Evolutionary conservation across 768 basidiomycete genomes (phyloP).

Genomic region (Porpolomopsis calyptriformis): DNA sequence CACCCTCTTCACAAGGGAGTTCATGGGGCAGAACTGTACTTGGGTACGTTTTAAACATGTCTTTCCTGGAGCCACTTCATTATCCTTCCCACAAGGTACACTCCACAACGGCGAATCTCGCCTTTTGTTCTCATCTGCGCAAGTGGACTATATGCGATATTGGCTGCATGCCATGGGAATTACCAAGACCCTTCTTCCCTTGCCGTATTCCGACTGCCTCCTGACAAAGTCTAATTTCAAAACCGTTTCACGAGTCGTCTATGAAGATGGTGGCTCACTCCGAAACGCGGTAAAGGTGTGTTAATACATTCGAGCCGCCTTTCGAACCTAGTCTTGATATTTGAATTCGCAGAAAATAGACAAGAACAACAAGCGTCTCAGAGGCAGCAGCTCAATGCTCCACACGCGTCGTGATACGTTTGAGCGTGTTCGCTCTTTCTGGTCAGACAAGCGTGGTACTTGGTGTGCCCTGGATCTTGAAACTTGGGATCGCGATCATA

Average conservation of each 20-base stretch:
- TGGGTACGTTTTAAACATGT: constrained; percentile 34
- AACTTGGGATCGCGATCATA: constrained; percentile 71
- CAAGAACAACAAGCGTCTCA: constrained; percentile 72
- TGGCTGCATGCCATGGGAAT: constrained; percentile 70
- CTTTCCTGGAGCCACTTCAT: background rate
- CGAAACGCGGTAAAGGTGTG: constrained; percentile 50
- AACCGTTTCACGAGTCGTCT: constrained; percentile 47
- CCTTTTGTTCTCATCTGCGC: constrained; percentile 72
- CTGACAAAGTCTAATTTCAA: constrained; percentile 49
- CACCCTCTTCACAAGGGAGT: constrained; percentile 61
- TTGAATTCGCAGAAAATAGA: constrained; percentile 44
- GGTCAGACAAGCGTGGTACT: constrained; percentile 50
- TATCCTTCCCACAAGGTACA: constrained; percentile 34
- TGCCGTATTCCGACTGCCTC: constrained; percentile 73
- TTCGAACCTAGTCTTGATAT: background rate
- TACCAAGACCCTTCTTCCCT: constrained; percentile 51
- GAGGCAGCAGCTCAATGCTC: constrained; percentile 48
- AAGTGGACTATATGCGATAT: constrained; percentile 78
- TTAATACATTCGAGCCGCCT: background rate
- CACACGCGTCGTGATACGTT: constrained; percentile 50
- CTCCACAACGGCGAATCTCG: constrained; percentile 63
- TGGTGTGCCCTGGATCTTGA: constrained; percentile 81
- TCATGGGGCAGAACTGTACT: constrained; percentile 60
- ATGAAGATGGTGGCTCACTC: constrained; percentile 42
- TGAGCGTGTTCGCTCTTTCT: constrained; percentile 56